Base-by-base conservation (phyloP, 2,329 filamentous ascomycete species). In the Tolypocladium endophyticum region DNA sequence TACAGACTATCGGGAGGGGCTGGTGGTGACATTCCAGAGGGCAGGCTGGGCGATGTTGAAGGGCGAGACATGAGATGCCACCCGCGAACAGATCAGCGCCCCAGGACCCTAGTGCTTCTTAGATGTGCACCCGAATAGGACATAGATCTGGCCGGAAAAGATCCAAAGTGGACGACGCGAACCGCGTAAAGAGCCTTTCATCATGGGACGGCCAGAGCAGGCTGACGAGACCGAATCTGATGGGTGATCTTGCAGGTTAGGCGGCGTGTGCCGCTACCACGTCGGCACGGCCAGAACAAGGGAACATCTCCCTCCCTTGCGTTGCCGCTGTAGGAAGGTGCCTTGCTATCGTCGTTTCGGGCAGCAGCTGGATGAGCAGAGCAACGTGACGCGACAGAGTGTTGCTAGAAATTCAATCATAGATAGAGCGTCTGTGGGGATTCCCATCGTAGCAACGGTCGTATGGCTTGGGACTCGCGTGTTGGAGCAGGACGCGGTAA, bases 1-100 rank as follows among this genome's bases (percentile, higher is more conserved):
- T 45, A 20, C 43, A 25, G 43, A 25, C 43, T 23, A 23, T 47
- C 43, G 11, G 0, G 33, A 33, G 52, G 33, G 59, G 56, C 25
- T 61, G 56, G 53, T n/a, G 12, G 18, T 33, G n/a, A 55, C 64
- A 66, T 66, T 66, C 64, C 64, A 60, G 57, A 47, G 25, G 36
- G 47, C 50, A 11, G 52, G 16, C 45, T 55, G 50, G 30, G 38
- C 47, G 56, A 43, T 33, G 55, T 52, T 55, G 57, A 41, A 57
- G 54, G 54, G 59, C 60, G 62, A 65, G 64, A 65, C 64, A 63
- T 61, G 50, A 36, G 57, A 41, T 36, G n/a, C 35, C 36, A 33
- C 30, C 35, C 16, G 23, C 12, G 3, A 23, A 33, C 3, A 25
- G 12, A 41, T 25, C 30, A 35, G 56, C 43, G 38, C 9, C 30